These are phyloP conservation scores for Elongisporangium senticosum DNA, from an alignment of 352 stramenopile species.

Conservation along the genomic window DNA sequence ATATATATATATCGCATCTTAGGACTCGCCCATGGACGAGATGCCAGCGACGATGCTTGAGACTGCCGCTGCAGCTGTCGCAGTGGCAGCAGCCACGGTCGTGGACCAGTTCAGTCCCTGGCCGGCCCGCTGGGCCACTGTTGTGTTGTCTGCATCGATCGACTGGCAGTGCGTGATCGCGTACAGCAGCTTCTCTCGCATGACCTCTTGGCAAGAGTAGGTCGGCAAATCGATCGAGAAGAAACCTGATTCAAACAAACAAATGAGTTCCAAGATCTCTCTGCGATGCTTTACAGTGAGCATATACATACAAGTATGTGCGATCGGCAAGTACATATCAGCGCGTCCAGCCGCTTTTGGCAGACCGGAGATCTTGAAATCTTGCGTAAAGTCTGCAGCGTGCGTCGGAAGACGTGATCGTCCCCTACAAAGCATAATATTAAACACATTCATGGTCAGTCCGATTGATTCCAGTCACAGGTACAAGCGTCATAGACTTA, in stretches of 20 bases:
- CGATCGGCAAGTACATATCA: constrained; percentile 82
- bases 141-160: constrained; percentile 87
- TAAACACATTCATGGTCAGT: constrained; percentile 11
- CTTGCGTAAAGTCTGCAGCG: constrained; percentile 83
- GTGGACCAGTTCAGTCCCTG: constrained; percentile 85
- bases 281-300: neutral
- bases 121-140: constrained; percentile 77
- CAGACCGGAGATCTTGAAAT: constrained; percentile 86
- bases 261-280: constrained; percentile 1
- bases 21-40: constrained; percentile 13
- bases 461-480: neutral
- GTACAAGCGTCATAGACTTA: constrained; percentile 13
- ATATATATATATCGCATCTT: constrained; percentile 6
- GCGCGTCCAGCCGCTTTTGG: constrained; percentile 68
- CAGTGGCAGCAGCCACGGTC: constrained; percentile 19
- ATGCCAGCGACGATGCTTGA: constrained; percentile 64
- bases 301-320: constrained; percentile 66
- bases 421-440: constrained; percentile 29
- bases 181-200: constrained; percentile 82
- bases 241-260: constrained; percentile 38
- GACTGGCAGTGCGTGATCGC: constrained; percentile 86
- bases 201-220: constrained; percentile 72
- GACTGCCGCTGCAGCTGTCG: constrained; percentile 44
- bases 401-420: constrained; percentile 87
- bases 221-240: constrained; percentile 85